A percentile compares a stretch with the other conserved stretches of the same genome.
phyloP scores from a whole-genome alignment of 345 rosid species.

The Gossypioides kirkii region DNA sequence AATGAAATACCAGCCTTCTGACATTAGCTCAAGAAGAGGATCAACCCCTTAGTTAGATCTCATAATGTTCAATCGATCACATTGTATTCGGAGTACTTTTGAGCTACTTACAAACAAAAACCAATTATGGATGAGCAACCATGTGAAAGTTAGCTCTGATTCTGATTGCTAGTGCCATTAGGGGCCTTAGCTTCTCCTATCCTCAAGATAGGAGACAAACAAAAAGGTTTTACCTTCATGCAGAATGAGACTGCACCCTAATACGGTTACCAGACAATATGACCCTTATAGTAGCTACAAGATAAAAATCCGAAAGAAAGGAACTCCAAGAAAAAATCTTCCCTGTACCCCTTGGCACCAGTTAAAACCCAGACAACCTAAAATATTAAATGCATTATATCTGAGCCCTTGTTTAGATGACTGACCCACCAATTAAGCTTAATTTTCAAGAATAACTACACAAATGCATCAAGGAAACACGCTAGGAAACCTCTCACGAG shows the following conservation, averaged over 20 bases:
- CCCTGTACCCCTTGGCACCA: not conserved
- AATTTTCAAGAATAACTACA: not conserved
- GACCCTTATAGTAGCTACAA: not conserved
- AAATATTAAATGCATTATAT: constrained; percentile 14
- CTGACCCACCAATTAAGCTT: not conserved
- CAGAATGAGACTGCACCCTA: not conserved
- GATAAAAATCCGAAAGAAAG: not conserved
- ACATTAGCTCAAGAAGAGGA: not conserved
- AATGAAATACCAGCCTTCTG: no score
- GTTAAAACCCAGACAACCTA: constrained; percentile 3
- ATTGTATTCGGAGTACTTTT: not conserved
- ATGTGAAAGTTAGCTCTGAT: not conserved
- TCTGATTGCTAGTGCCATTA: constrained; percentile 1
- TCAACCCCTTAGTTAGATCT: not conserved
- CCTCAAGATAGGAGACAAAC: not conserved
- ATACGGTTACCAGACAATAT: not conserved
- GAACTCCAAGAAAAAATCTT: not conserved
- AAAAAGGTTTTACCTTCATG: not conserved
- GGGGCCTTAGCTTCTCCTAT: constrained; percentile 9
- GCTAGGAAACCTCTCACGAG: constrained; percentile 16
- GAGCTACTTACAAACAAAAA: not conserved
- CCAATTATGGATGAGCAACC: not conserved
- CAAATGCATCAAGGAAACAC: not conserved
- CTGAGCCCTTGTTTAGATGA: constrained; percentile 14
- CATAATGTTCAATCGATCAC: not conserved